phyloP scores from a whole-genome alignment of 1,139 yeast species.

The Entelexis paramagnoliae region DNA sequence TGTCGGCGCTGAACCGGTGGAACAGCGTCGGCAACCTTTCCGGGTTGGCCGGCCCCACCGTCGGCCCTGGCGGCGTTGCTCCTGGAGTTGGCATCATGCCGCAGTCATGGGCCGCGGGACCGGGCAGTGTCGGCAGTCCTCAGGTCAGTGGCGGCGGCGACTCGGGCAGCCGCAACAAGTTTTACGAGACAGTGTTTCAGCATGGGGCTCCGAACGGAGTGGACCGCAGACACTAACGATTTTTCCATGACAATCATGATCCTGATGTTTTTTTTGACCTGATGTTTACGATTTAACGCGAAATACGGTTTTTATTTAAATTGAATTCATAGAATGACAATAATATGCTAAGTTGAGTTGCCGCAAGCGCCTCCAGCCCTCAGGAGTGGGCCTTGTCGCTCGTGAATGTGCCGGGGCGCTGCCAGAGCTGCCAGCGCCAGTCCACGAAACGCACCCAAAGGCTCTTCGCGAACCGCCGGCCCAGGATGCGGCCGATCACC shows the following conservation, averaged over 20 bases:
- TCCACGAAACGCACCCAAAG: conserved; percentile 22
- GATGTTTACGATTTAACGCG: conserved; percentile 10
- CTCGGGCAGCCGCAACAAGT: conserved; percentile 1
- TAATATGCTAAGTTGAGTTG: not conserved
- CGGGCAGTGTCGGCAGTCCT: not conserved
- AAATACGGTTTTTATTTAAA: conserved; percentile 5
- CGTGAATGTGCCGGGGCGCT: not conserved
- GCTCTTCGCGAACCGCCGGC: conserved; percentile 49
- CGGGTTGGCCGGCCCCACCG: not conserved
- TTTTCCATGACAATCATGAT: conserved; percentile 6
- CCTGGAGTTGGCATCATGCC: conserved; percentile 1
- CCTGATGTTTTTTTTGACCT: conserved; percentile 7
- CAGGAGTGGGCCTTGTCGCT: not conserved
- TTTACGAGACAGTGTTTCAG: conserved; percentile 4
- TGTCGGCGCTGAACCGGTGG: conserved; percentile 14
- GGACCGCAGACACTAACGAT: conserved; percentile 5
- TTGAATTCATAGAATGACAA: conserved; percentile 8
- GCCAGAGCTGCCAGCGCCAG: conserved; percentile 18
- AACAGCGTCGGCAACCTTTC: conserved; percentile 9
- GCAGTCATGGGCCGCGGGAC: conserved; percentile 2
- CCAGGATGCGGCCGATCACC: conserved; percentile 57
- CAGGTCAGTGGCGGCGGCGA: not conserved
- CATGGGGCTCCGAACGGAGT: conserved; percentile 2
- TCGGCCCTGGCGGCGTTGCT: not conserved
- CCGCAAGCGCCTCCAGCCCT: not conserved